phyloP scores from a whole-genome alignment of 768 basidiomycete species.

The Scleroderma bovista region DNA sequence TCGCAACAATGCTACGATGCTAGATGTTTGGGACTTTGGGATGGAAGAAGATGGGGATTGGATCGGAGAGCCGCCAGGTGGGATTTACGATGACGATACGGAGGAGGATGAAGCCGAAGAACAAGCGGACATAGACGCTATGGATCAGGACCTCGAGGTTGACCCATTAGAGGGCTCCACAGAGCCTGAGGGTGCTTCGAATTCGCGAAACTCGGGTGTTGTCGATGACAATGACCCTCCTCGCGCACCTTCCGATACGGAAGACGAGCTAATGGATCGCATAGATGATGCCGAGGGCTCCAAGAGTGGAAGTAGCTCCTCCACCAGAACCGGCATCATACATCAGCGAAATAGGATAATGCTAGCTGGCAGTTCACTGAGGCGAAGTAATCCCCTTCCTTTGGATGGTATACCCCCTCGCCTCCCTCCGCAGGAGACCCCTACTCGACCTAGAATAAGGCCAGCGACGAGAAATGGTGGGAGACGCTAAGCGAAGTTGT shows the following conservation, averaged over 20 bases:
- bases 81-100: conserved; percentile 66
- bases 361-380: conserved; percentile 19
- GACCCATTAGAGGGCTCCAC: conserved; percentile 29
- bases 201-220: conserved; percentile 23
- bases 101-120: conserved; percentile 46
- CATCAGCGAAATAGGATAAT: conserved; percentile 13
- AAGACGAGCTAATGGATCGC: conserved; percentile 30
- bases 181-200: conserved; percentile 19
- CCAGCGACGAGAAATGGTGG: conserved; percentile 32
- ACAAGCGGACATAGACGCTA: conserved; percentile 59
- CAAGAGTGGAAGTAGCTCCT: conserved; percentile 23
- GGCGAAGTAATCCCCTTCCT: conserved; percentile 22
- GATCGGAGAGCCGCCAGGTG: conserved; percentile 73
- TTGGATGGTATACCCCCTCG: conserved; percentile 31
- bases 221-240: conserved; percentile 21
- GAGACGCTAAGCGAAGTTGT: conserved; percentile 35
- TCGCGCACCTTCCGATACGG: conserved; percentile 22
- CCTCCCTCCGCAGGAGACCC: conserved; percentile 47
- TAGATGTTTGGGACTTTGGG: conserved; percentile 92
- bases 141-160: conserved; percentile 58
- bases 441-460: conserved; percentile 55
- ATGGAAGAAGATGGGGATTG: conserved; percentile 70
- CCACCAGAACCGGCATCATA: conserved; percentile 10
- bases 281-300: conserved; percentile 23
- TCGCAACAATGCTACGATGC: conserved; percentile 64